phyloP scores from a whole-genome alignment of 805 yeast species.

The Ogataea methanolica region DNA sequence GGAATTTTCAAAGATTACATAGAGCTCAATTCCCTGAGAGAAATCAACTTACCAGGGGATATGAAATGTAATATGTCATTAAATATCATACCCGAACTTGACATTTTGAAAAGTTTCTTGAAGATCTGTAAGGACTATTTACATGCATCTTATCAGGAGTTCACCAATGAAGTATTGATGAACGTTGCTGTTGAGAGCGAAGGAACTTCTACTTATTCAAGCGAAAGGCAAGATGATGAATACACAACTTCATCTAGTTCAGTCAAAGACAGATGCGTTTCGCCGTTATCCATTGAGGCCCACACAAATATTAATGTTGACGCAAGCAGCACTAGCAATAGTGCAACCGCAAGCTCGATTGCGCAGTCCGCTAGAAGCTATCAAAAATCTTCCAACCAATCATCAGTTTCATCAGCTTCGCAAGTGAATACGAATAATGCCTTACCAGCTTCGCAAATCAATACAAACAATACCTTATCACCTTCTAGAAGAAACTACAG shows the following conservation, averaged over 20 bases:
- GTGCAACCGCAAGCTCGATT: not conserved
- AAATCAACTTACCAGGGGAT: constrained; percentile 30
- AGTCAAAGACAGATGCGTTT: constrained; percentile 6
- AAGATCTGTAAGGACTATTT: constrained; percentile 22
- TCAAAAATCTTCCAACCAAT: not conserved
- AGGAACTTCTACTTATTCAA: constrained; percentile 2
- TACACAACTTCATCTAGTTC: not conserved
- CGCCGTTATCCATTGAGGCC: constrained; percentile 7
- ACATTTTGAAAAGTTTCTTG: constrained; percentile 14
- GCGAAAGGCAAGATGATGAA: constrained; percentile 5
- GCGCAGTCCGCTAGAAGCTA: not conserved
- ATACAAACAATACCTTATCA: not conserved
- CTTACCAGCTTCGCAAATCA: not conserved
- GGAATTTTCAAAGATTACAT: constrained; percentile 24
- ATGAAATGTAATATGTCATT: constrained; percentile 12
- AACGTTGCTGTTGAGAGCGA: constrained; percentile 8
- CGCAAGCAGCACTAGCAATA: no score
- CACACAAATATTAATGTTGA: no score
- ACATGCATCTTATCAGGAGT: constrained; percentile 28
- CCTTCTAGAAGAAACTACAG: constrained; percentile 5
- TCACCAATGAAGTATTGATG: constrained; percentile 15
- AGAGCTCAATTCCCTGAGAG: constrained; percentile 23
- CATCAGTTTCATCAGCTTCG: not conserved
- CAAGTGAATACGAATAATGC: not conserved
- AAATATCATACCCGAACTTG: constrained; percentile 16